A percentile compares a stretch with the other conserved stretches of the same genome.
These are phyloP conservation scores for Westerdykella sp. DNA, from an alignment of 2,329 filamentous ascomycete genomes.

Conservation along the genomic window DNA sequence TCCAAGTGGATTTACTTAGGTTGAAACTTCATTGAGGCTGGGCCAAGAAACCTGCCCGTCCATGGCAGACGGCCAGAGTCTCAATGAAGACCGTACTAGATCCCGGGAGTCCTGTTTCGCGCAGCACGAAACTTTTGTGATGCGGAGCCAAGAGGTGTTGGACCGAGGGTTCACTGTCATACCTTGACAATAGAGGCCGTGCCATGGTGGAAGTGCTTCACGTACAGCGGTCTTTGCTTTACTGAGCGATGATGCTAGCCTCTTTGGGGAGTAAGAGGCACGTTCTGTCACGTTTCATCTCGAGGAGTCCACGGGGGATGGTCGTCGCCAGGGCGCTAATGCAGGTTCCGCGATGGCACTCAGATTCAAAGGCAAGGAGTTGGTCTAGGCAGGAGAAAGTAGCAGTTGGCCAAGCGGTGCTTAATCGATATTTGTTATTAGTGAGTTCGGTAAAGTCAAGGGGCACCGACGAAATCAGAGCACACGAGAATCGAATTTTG, in stretches of 20 bases:
- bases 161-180: constrained; percentile 14
- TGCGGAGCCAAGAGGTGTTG: constrained; percentile 25
- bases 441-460: not conserved
- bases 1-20: constrained; percentile 23
- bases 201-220: constrained; percentile 6
- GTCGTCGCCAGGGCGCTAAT: too few relatives aligned
- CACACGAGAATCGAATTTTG: not conserved
- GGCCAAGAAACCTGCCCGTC: constrained; percentile 29
- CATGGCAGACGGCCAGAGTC: constrained; percentile 18
- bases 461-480: not conserved
- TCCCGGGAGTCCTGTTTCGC: constrained; percentile 23
- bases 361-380: not conserved
- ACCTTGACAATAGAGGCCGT: constrained; percentile 5
- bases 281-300: constrained; percentile 2
- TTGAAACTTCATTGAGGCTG: constrained; percentile 38
- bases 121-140: constrained; percentile 31
- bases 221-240: constrained; percentile 14
- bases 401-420: not conserved
- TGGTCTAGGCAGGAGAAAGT: too few relatives aligned
- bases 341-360: too few relatives aligned
- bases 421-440: not conserved
- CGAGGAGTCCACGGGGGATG: too few relatives aligned
- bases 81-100: constrained; percentile 6
- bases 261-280: constrained; percentile 1
- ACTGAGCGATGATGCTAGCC: constrained; percentile 2